Conservation (phyloP, 352 stramenopile genomes). For the Globisporangium heterothallicum region DNA sequence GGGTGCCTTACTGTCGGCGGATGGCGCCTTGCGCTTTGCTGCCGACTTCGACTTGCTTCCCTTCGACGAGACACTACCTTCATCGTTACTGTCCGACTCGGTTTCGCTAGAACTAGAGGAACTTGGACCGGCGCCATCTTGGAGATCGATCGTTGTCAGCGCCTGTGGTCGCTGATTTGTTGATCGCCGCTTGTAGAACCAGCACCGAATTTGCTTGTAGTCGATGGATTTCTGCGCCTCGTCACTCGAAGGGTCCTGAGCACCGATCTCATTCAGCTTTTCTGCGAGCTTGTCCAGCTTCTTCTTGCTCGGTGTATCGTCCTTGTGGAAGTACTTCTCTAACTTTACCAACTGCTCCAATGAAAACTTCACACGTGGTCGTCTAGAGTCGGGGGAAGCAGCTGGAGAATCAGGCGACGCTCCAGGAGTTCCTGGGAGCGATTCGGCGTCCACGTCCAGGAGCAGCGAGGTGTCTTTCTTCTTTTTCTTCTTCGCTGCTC, state of each 20-base stretch:
- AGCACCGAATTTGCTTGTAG: slow-evolving; percentile 85
- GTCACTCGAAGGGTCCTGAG: slow-evolving; percentile 44
- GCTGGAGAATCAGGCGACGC: slow-evolving; percentile 62
- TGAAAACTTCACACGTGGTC: slow-evolving; percentile 73
- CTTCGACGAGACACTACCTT: slow-evolving; percentile 24
- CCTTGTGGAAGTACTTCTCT: slow-evolving; percentile 79
- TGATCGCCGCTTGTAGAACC: slow-evolving; percentile 85
- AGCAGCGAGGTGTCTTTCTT: slow-evolving; percentile 40
- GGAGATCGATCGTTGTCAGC: slow-evolving; percentile 47
- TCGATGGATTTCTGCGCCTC: slow-evolving; percentile 61
- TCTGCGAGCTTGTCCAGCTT: slow-evolving; percentile 69
- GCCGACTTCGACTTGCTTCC: slow-evolving; percentile 17
- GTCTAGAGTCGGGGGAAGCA: slow-evolving; percentile 57
- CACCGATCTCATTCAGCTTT: slow-evolving; percentile 67
- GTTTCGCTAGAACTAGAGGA: slow-evolving; percentile 62
- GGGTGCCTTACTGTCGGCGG: slow-evolving; percentile 21
- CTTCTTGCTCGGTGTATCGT: slow-evolving; percentile 78
- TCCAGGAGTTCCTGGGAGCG: slow-evolving; percentile 43
- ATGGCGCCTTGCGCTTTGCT: slow-evolving; percentile 13
- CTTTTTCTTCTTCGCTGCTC: slow-evolving; percentile 39
- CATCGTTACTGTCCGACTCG: slow-evolving; percentile 60
- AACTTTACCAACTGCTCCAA: slow-evolving; percentile 72
- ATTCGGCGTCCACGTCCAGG: slow-evolving; percentile 51
- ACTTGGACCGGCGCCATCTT: slow-evolving; percentile 30
- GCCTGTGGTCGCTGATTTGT: slow-evolving; percentile 73